Percentiles rank a stretch among this genome's conserved stretches.
phyloP scores from a whole-genome alignment of 192 early-diverging fungal genomes.

The Coemansia sp. region DNA sequence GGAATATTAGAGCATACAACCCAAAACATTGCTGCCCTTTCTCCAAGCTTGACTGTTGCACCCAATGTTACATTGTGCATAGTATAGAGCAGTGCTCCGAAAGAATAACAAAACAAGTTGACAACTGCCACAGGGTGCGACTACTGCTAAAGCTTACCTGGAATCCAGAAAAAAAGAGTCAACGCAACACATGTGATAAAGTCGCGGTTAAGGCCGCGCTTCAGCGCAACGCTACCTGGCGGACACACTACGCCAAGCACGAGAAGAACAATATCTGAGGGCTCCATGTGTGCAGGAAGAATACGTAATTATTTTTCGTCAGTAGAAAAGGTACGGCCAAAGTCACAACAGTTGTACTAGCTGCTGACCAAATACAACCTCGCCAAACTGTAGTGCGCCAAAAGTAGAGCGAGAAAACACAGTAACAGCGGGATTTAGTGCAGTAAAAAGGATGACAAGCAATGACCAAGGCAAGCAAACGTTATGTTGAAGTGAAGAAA shows the following conservation, averaged over 20 bases:
- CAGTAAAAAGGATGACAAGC: background rate
- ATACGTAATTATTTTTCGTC: background rate
- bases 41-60: background rate
- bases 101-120: background rate
- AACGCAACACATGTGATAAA: conserved; percentile 68
- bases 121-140: conserved; percentile 1
- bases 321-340: conserved; percentile 7
- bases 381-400: conserved; percentile 6
- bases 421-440: background rate
- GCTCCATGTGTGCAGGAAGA: conserved; percentile 30
- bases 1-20: background rate
- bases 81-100: background rate
- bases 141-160: conserved; percentile 48
- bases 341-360: background rate
- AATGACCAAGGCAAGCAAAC: background rate
- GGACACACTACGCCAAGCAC: conserved; percentile 56
- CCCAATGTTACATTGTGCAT: background rate
- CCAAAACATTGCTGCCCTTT: background rate
- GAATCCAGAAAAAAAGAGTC: conserved; percentile 68
- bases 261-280: conserved; percentile 48
- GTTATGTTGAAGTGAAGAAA: background rate
- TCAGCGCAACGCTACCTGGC: conserved; percentile 64
- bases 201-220: conserved; percentile 62
- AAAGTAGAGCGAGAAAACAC: background rate
- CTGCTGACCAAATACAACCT: background rate